Evolutionary conservation across 1,284 basidiomycete genomes (phyloP), one percentile per base, ranked within the genome.

Genomic region (Waitea zeae): DNA sequence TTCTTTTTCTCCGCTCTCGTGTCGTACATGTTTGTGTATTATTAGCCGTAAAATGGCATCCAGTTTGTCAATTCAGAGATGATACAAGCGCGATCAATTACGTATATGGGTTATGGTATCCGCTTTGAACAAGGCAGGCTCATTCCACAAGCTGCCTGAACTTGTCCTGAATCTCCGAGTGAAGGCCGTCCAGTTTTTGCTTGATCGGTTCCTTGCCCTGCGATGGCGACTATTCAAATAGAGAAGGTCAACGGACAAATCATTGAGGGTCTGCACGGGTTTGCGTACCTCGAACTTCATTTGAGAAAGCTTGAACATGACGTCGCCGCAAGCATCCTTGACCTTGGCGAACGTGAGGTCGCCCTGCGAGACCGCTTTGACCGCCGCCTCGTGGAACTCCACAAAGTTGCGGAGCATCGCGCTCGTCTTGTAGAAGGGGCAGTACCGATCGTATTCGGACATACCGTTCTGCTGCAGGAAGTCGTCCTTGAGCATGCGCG

Each of bases 381-480:
- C 67, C 4, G 93, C 88, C 17, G 70, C 63, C 53, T 96, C 81
- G 50, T 95, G 82, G 71, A 90, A 97, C n/a, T 75, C 71, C 43
- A 97, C 86, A 54, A 96, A 89, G 61, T 95, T 95, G 51, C 73
- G 76, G 50, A 98, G 61, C 95, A 99, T 99, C 36, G 73, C 87
- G 39, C 76, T 81, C 32, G 93, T 93, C 76, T 93, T 93, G 75
- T 90, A 92, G 70, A 98, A 97, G 17, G 95, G 95, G 51, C 95
- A 99, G 64, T 71, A 97, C 38, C 89, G 75, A 57, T 97, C 93
- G 53, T 96, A 97, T 53, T 90, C 86, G 54, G 84, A 89, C 70
- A 97, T 96, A 51, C 95, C 95, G 52, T 98, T 97, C 61, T 99
- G 93, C 57, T 96, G 92, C 51, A 98, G 61, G 64, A 95, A 98